Evolutionary conservation across 352 stramenopile species (phyloP).

Genomic region (Phytophthora pistaciae): DNA sequence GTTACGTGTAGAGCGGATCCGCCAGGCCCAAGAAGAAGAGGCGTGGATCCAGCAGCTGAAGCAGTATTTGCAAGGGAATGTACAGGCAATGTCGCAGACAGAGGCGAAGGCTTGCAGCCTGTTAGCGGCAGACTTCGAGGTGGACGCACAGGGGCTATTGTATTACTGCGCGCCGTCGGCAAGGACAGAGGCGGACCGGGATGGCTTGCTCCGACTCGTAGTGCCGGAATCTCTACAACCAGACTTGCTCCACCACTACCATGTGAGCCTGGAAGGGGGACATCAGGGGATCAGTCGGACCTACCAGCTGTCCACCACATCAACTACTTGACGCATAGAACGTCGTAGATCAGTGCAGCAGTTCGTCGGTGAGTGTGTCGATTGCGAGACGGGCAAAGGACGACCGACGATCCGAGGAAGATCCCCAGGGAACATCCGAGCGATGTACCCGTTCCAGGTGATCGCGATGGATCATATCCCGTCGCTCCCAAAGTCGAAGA

Average conservation of each 20-base stretch:
- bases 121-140: neutral
- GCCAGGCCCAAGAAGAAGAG: constrained; percentile 3
- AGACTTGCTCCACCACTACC: constrained; percentile 4
- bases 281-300: constrained; percentile 9
- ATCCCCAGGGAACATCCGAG: too few species aligned
- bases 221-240: neutral
- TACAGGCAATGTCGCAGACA: neutral
- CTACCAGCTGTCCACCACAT: neutral
- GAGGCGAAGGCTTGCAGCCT: neutral
- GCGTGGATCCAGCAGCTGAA: too few species aligned
- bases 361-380: neutral
- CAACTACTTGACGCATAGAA: neutral
- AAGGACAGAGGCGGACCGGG: neutral
- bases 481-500: too few species aligned
- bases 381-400: constrained; percentile 4
- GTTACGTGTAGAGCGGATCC: neutral
- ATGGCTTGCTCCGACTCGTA: neutral
- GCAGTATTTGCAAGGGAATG: neutral
- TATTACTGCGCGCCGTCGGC: neutral
- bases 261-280: constrained; percentile 2
- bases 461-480: too few species aligned
- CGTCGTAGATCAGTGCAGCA: neutral
- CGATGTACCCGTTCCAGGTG: too few species aligned
- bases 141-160: neutral
- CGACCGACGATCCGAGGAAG: too few species aligned